Evolutionary conservation across 1,284 basidiomycete genomes (phyloP), one percentile per base, ranked within the genome.

Genomic region (Mycena sp.): DNA sequence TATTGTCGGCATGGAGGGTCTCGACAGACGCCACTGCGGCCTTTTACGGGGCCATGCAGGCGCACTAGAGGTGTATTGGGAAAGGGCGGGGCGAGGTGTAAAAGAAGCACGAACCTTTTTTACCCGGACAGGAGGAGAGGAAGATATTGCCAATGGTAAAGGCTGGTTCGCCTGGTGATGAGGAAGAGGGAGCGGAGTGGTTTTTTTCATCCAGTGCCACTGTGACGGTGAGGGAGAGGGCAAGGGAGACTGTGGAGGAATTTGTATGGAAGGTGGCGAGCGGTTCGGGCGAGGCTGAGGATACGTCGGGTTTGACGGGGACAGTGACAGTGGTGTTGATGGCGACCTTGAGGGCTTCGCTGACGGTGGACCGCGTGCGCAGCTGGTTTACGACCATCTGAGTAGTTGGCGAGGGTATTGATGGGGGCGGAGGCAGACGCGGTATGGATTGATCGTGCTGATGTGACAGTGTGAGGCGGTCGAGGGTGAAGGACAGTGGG

Each of bases 121-220:
- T 99, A 9, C 97, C 97, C 0, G 97, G 97, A 78, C 96, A 99
- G 6, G 94, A 96, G 3, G 93, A 95, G 29, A 99, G 78, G 48
- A 93, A 85, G 35, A 99, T 76, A 75, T 99, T 99, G n/a, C 97
- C 97, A 1, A 98, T 76, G 37, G 69, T 74, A 25, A 79, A 74
- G 21, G 55, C 6, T 11, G 59, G 56, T 23, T 55, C 44, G 26
- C 65, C 60, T 3, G 67, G 43, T 26, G 66, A 66, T 52, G 56
- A 50, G 50, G 61, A 32, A 14, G 7, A 9, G 7, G 32, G 7
- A 35, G 32, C 14, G 32, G 32, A 9, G 32, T 7, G 32, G 16
- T 65, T 12, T 50, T 60, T 58, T 49, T 62, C 57, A 19, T 51
- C 58, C 12, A 63, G 29, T 12, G 64, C 41, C n/a, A 60, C 46